phyloP scores from a whole-genome alignment of 176 grass and related monocot species.

The Coix lacrymajobi region DNA sequence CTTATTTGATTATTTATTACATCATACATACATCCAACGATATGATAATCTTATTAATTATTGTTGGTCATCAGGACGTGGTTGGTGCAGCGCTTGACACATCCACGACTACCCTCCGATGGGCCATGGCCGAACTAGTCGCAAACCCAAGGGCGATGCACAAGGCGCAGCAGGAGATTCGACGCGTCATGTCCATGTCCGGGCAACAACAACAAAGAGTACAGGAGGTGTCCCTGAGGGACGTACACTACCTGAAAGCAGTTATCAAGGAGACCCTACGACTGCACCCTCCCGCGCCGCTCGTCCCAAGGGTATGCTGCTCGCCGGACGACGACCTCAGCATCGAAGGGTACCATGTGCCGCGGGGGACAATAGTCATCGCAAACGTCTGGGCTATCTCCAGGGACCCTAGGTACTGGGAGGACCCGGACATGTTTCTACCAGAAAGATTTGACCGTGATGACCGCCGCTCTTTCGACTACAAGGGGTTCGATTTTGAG shows the following conservation, averaged over 20 bases:
- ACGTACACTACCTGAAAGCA: not conserved
- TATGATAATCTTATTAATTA: too few species aligned
- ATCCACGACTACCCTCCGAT: not conserved
- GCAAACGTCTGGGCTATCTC: constrained; percentile 14
- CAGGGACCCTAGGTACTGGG: constrained; percentile 25
- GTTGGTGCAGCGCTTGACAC: constrained; percentile 16
- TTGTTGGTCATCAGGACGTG: constrained; percentile 13
- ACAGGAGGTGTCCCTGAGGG: not conserved
- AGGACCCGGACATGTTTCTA: constrained; percentile 20
- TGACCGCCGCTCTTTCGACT: not conserved
- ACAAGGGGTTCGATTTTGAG: constrained; percentile 23
- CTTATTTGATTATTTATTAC: too few species aligned
- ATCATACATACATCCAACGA: too few species aligned
- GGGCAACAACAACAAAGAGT: not conserved
- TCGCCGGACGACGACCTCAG: not conserved
- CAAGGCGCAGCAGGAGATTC: constrained; percentile 10
- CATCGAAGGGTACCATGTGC: constrained; percentile 10
- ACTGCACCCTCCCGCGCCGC: constrained; percentile 17
- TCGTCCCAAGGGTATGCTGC: not conserved
- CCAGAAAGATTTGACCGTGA: constrained; percentile 22
- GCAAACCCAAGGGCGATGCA: constrained; percentile 4
- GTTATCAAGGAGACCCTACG: constrained; percentile 17
- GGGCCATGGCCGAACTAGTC: constrained; percentile 31
- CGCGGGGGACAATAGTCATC: not conserved
- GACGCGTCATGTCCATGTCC: not conserved